Evolutionary conservation across 2,329 filamentous ascomycete species (phyloP).

Genomic region (Colletotrichum phormii): DNA sequence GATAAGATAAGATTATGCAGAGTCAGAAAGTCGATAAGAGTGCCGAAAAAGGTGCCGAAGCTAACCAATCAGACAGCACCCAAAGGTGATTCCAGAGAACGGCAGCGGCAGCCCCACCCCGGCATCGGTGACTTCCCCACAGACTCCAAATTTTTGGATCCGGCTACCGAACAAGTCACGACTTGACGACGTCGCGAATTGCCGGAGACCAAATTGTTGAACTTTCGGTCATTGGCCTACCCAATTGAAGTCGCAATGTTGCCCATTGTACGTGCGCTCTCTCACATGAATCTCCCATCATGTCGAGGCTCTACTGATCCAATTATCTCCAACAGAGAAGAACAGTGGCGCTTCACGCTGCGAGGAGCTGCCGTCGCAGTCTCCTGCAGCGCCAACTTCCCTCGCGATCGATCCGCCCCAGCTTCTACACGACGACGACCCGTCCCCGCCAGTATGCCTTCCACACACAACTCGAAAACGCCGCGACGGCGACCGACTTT

Average conservation of each 20-base stretch:
- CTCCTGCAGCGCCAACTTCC: constrained; percentile 54
- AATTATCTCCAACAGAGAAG: constrained; percentile 40
- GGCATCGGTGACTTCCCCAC: constrained; percentile 13
- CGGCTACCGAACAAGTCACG: background rate
- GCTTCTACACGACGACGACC: constrained; percentile 24
- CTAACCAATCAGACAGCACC: constrained; percentile 11
- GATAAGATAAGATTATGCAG: background rate
- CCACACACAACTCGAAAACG: constrained; percentile 71
- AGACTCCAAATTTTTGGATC: constrained; percentile 27
- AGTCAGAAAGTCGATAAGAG: background rate
- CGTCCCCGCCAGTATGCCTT: constrained; percentile 64
- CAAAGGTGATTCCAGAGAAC: constrained; percentile 13
- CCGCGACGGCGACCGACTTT: constrained; percentile 61
- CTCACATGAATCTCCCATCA: background rate
- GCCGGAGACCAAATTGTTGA: background rate
- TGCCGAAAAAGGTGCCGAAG: background rate
- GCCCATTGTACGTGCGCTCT: constrained; percentile 25
- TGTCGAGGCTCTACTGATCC: background rate
- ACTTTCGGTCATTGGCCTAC: constrained; percentile 9
- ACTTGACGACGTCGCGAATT: constrained; percentile 23
- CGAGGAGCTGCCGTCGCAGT: constrained; percentile 53
- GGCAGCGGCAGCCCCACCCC: constrained; percentile 24
- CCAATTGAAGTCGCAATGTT: constrained; percentile 16
- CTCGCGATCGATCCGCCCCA: constrained; percentile 17
- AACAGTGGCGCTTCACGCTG: constrained; percentile 43